These are phyloP conservation scores for Carex arenaria DNA, from an alignment of 202 grass and related monocot genomes.

Conservation along the genomic window DNA sequence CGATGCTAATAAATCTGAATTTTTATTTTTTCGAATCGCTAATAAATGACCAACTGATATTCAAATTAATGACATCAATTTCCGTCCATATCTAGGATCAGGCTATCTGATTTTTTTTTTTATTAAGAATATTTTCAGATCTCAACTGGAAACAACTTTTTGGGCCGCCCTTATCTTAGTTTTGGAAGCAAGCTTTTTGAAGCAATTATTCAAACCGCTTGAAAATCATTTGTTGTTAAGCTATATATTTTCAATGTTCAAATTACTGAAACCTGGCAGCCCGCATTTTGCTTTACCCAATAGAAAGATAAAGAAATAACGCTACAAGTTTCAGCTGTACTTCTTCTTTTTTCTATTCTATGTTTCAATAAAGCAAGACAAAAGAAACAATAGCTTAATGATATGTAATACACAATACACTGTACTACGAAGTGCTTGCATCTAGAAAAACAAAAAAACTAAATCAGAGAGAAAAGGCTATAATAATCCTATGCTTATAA, in stretches of 20 bases:
- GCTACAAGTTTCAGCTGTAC: background rate
- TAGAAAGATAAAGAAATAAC: background rate
- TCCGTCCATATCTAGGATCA: background rate
- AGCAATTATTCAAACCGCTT: background rate
- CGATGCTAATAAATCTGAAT: background rate
- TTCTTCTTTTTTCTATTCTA: background rate
- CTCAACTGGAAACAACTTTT: background rate
- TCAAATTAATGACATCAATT: too few species aligned
- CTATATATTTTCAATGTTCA: background rate
- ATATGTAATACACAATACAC: background rate
- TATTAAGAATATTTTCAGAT: background rate
- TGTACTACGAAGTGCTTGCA: background rate
- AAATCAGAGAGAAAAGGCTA: background rate
- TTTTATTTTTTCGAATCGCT: background rate
- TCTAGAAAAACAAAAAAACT: background rate
- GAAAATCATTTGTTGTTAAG: background rate
- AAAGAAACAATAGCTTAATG: background rate
- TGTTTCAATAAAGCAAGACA: slow-evolving; percentile 2
- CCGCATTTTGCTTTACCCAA: slow-evolving; percentile 3
- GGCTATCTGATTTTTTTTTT: background rate
- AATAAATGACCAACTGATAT: background rate
- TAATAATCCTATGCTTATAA: slow-evolving; percentile 20
- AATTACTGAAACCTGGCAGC: background rate
- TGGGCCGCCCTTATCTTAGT: background rate
- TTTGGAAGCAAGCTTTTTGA: background rate